phyloP scores from a whole-genome alignment of 2,329 filamentous ascomycete species.

The Fusarium sp. region DNA sequence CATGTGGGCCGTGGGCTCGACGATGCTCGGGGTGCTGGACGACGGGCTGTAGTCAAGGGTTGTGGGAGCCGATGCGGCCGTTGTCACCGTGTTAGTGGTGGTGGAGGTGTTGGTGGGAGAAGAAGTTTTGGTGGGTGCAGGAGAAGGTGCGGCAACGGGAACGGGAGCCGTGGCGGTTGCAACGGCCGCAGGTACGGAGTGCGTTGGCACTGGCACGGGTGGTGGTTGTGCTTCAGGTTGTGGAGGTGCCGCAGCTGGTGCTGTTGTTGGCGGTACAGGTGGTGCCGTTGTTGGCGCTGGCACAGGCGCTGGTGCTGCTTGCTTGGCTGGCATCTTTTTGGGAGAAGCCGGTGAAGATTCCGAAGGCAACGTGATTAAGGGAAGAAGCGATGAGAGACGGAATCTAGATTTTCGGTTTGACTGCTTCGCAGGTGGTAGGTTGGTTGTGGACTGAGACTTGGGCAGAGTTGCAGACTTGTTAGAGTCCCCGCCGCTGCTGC shows the following conservation, averaged over 20 bases:
- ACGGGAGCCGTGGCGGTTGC: constrained; percentile 29
- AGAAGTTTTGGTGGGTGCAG: constrained; percentile 41
- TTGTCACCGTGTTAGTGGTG: constrained; percentile 34
- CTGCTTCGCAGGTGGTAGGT: constrained; percentile 20
- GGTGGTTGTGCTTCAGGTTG: background rate
- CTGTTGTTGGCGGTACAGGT: constrained; percentile 28
- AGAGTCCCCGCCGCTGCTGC: constrained; percentile 6
- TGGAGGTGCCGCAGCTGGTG: constrained; percentile 6
- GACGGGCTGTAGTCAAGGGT: constrained; percentile 42
- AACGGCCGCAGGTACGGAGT: constrained; percentile 22
- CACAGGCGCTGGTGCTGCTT: background rate
- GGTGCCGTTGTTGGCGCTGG: background rate
- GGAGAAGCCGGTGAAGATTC: constrained; percentile 43
- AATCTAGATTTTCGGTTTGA: constrained; percentile 49
- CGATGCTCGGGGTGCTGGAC: constrained; percentile 39
- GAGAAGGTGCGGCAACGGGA: constrained; percentile 19
- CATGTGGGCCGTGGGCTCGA: constrained; percentile 39
- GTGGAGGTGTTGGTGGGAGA: constrained; percentile 41
- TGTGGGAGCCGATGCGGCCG: constrained; percentile 30
- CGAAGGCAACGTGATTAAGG: constrained; percentile 53
- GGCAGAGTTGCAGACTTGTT: constrained; percentile 21
- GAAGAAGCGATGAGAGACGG: constrained; percentile 52
- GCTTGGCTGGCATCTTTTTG: constrained; percentile 32
- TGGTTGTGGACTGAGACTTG: constrained; percentile 37
- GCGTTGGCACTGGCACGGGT: constrained; percentile 12